Base-by-base conservation (phyloP, 352 stramenopile species). In the Vaucheria bursata region DNA sequence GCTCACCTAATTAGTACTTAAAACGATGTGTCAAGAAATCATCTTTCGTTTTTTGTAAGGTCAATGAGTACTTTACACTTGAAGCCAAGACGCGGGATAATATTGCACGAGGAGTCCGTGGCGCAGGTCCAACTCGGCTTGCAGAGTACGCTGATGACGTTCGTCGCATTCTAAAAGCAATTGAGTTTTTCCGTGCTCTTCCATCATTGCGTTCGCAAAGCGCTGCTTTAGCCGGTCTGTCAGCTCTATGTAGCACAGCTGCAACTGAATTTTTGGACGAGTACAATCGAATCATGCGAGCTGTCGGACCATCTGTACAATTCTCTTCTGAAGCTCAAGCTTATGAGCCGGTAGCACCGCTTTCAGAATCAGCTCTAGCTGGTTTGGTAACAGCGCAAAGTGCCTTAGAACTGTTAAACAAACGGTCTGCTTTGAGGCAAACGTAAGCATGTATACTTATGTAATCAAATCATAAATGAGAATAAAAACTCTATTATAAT, bases 231-330 rank as follows among this genome's bases (percentile, higher is more conserved):
- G 32, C 39, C 36, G 77, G 77, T 0, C 71, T 82, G 53, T 67
- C 59, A 18, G 59, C 67, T n/a, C 71, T 82, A 18, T 73, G 70
- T 39, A 45, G n/a, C 35, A 75, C 65, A 35, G 77, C 77, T 6
- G 71, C 71, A 29, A 71, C 59, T 49, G 77, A 82, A 59, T 82
- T 69, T 59, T 69, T 82, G 38, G 77, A 82, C 18, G 77, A 82
- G 77, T 82, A 73, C 33, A 64, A 67, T 45, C 45, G 71, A 6
- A 69, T 82, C 49, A 79, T 82, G 77, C 39, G 69, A 8, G 75
- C 77, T 3, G 71, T 82, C 7, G 77, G 71, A 12, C 77, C 70
- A 12, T 38, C 53, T 1, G 77, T 82, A 5, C 70, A 79, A 39
- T 77, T 73, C 71, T 31, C 36, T 3, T 29, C 65, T 29, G 65